Base-by-base conservation (phyloP, 208 protist genomes). In the Leishmania major region DNA sequence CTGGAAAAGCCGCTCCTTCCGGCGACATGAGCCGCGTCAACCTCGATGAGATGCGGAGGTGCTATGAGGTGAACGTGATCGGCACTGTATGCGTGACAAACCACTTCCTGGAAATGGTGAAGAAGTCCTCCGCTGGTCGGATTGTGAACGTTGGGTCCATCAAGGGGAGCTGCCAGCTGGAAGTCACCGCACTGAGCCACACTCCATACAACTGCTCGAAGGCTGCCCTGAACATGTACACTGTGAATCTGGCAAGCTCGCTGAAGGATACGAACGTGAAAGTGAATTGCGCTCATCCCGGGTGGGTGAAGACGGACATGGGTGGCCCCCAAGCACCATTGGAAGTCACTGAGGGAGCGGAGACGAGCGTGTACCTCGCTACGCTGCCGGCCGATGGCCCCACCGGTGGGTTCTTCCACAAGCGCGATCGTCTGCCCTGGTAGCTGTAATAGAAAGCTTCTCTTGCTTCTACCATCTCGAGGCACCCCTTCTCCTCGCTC, bases 171-270 rank as follows among this genome's bases (percentile, higher is more conserved):
- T 87, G 90, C n/a, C n/a, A 78, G 40, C 67, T 85, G 17, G 47
- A 83, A 49, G 22, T 69, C 10, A 59, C 43, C 22, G 43, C 69
- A 2, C 57, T 90, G 35, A 79, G 77, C 13, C 75, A 67, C 22
- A 81, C 77, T 22, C 78, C 90, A 2, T 96, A 95, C 85, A 92
- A 84, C 51, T 80, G 87, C 37, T 92, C 89, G 37, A 96, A 95
- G 85, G 85, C 93, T n/a, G 91, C 91, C 37, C 80, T 96, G 53
- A 96, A 96, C 84, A 93, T 95, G 90, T 94, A 96, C 88, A 95
- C 93, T n/a, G 87, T 89, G 75, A 91, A 90, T 77, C 85, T 95
- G 47, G 91, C 90, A 28, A 70, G 84, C 49, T 85, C 90, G 49
- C 84, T 95, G n/a, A 77, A 90, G 73, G 83, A 87, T 43, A 92